These are phyloP conservation scores for Bertia moriformis DNA, from an alignment of 2,329 filamentous ascomycete species.

Conservation along the genomic window DNA sequence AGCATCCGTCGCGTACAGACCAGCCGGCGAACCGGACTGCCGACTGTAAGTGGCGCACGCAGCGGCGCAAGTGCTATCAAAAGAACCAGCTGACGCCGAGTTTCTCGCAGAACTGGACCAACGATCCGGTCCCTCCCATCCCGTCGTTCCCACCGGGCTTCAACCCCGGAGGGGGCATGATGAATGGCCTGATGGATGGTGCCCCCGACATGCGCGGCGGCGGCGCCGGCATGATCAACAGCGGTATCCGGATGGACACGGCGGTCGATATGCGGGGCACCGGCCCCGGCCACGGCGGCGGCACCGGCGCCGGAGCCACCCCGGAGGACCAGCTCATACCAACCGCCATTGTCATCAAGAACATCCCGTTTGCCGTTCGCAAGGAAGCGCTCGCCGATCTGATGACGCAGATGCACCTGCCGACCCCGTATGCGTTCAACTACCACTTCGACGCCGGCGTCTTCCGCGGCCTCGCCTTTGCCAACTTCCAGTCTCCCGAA, in stretches of 20 bases:
- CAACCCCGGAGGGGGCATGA: background rate
- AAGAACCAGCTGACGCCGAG: conserved; percentile 5
- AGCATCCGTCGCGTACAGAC: conserved; percentile 38
- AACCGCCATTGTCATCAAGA: conserved; percentile 98
- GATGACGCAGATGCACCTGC: conserved; percentile 88
- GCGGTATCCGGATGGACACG: conserved; percentile 15
- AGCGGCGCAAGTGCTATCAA: conserved; percentile 1
- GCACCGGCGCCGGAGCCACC: conserved; percentile 22
- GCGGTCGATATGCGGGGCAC: conserved; percentile 15
- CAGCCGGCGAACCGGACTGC: conserved; percentile 47
- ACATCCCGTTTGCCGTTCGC: conserved; percentile 95
- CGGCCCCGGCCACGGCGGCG: conserved; percentile 18
- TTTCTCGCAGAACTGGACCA: conserved; percentile 10
- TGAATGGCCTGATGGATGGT: conserved; percentile 3
- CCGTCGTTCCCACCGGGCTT: conserved; percentile 1
- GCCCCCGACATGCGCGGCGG: conserved; percentile 19
- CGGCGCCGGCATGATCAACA: conserved; percentile 19
- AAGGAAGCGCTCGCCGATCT: conserved; percentile 86
- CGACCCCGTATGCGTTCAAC: conserved; percentile 95
- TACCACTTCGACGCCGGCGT: conserved; percentile 98
- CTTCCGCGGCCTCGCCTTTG: conserved; percentile 88
- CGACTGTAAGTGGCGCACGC: conserved; percentile 46
- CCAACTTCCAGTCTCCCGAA: conserved; percentile 91
- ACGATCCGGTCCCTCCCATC: conserved; percentile 5
- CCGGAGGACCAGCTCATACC: conserved; percentile 80